Percentiles rank a stretch among this genome's conserved stretches.
Evolutionary conservation across 2,329 filamentous ascomycete genomes (phyloP).

Genomic region (Chalaropsis ovoidea): DNA sequence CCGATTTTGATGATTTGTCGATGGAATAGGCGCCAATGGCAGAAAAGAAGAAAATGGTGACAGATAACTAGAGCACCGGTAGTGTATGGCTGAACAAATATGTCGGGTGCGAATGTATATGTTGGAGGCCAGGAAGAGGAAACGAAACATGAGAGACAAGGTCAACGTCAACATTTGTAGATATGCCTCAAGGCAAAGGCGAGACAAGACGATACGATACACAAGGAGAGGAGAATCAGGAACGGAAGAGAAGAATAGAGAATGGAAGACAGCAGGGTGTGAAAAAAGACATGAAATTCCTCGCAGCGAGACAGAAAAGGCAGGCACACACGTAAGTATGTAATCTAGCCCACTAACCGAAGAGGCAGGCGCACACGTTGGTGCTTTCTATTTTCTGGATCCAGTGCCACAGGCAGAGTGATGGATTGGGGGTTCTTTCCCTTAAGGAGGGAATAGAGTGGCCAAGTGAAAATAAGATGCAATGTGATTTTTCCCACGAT

Average conservation of each 20-base stretch:
- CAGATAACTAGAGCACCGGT: background rate
- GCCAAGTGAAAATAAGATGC: too few species aligned
- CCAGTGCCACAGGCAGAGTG: too few species aligned
- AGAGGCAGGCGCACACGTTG: background rate
- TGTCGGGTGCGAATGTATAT: background rate
- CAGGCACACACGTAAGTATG: background rate
- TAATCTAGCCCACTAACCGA: background rate
- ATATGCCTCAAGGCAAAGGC: background rate
- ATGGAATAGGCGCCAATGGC: background rate
- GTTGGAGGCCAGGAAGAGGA: background rate
- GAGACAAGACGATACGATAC: background rate
- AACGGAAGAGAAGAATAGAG: background rate
- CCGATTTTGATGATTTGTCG: background rate
- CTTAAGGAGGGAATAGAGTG: too few species aligned
- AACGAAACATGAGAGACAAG: background rate
- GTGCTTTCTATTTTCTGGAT: background rate
- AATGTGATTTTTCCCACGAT: too few species aligned
- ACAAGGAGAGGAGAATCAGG: background rate
- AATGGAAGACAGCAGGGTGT: background rate
- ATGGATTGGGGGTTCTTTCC: too few species aligned
- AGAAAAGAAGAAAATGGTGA: background rate
- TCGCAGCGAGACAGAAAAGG: background rate
- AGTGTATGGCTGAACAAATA: background rate
- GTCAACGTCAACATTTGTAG: background rate
- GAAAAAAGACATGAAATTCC: background rate